Evolutionary conservation across 2,329 filamentous ascomycete genomes (phyloP), one percentile per base, ranked within the genome.

Genomic region (Penicillium sp.): DNA sequence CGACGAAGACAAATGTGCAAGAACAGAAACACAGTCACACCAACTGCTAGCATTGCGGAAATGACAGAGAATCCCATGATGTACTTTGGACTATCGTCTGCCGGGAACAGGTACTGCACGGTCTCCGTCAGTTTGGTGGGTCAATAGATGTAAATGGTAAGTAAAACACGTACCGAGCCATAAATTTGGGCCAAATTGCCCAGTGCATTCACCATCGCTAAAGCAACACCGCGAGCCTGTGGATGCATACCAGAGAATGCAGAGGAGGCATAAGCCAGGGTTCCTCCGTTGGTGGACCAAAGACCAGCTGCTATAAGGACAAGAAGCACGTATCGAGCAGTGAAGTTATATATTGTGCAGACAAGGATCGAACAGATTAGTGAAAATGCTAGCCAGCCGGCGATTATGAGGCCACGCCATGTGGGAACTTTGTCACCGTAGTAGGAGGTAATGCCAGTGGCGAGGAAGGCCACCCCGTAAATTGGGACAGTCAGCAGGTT

Each of bases 161-260:
- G 21, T 11, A 3, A 24, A 13, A n/a, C 13, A 36, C 40, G n/a
- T 49, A 59, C 55, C 40, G 64, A 64, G 24, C 82, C 81, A 54
- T 83, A 84, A 18, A 85, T 83, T 56, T 81, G 79, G 0, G 81
- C 78, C 10, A 83, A 63, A 56, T 83, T 83, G 3, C 79, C 81
- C 62, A 83, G 70, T 0, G 79, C 78, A 57, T 83, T 83, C 34
- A 83, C 77, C 11, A 83, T 65, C 1, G 80, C 81, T 21, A 84
- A 65, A 3, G 74, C 73, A n/a, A 84, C 75, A 14, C 76, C 81
- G 14, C 81, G 67, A 3, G 77, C 75, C 57, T 83, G 80, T 0
- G 74, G 75, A 21, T 73, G 70, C 75, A 83, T 78, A 16, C 70
- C 65, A 1, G 75, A 75, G 60, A 84, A 83, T 0, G 79, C 80